Base-by-base conservation (phyloP, 306 rosid genomes). In the Abrus precatorius region DNA sequence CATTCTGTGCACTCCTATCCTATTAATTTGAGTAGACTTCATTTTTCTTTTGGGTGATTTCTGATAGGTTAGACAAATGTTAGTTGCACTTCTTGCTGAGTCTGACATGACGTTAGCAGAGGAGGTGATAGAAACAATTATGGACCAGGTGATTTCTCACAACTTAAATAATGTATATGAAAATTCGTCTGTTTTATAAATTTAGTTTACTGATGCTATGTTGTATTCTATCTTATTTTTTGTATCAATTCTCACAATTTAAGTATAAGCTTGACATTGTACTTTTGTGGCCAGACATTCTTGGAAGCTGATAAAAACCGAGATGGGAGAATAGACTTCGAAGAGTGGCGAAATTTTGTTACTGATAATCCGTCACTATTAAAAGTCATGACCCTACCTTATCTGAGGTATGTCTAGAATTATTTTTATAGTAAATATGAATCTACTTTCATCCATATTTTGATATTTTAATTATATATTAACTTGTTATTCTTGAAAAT, bases 31-130 rank as follows among this genome's bases (percentile, higher is more conserved):
- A 66, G 34, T 8, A 57, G 12, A 47, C 72, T 28, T 61, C 61
- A 27, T 41, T 45, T 28, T 68, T 65, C 3, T 36, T 63, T 53
- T 62, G 48, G 52, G 72, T 56, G 76, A 41, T 70, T 72, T 73
- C 33, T 77, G 78, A 81, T 91, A 95, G 99, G 99, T 95, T 83
- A 95, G 93, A 90, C 96, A 90, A 85, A 95, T 95, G 99, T 75
- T 95, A 73, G 84, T 95, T 79, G 99, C 98, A 20, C 99, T 95
- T 87, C 99, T 95, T 56, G 92, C 87, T 43, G 99, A 95, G 83
- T 93, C 99, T 33, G 97, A 95, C 72, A 91, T 95, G 99, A 95
- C 93, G 86, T 87, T 93, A 82, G 93, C 97, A 0, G 99, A 95
- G 72, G 99, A 95, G 62, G 91, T 97, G 65, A 76, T 95, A 11